Conservation (phyloP, 768 basidiomycete species). For the Rhizopogon roseolus region DNA sequence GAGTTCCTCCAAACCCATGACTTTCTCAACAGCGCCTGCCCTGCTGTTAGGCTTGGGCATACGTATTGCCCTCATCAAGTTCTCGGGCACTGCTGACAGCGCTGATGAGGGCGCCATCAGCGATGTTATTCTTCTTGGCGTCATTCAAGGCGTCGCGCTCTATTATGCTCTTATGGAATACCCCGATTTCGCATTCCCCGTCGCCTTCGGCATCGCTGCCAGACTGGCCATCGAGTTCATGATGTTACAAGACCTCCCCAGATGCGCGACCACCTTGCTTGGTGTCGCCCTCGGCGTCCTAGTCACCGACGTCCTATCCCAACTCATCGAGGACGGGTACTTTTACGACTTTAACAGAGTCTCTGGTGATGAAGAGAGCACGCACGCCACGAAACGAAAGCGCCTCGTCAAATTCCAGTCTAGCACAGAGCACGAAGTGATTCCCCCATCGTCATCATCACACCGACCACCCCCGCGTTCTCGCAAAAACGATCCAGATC, state of each 20-base stretch:
- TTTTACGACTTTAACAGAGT: conserved; percentile 21
- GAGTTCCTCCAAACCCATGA: conserved; percentile 21
- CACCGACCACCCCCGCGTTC: conserved; percentile 19
- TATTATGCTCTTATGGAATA: conserved; percentile 59
- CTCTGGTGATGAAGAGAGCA: conserved; percentile 20
- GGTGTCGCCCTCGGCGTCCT: conserved; percentile 68
- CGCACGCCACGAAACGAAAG: conserved; percentile 22
- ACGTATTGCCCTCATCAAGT: conserved; percentile 61
- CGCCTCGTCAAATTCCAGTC: conserved; percentile 44
- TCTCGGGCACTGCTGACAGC: conserved; percentile 38
- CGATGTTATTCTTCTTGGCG: conserved; percentile 62
- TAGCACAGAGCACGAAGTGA: conserved; percentile 29
- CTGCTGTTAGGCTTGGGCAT: conserved; percentile 72
- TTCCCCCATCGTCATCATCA: conserved; percentile 2
- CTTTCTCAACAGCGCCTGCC: conserved; percentile 57
- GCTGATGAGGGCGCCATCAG: conserved; percentile 36
- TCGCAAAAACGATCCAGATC: conserved; percentile 22
- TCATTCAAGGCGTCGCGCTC: conserved; percentile 73
- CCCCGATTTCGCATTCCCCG: conserved; percentile 47
- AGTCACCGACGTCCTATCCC: conserved; percentile 66
- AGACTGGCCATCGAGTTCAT: conserved; percentile 66
- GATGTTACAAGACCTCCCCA: conserved; percentile 46
- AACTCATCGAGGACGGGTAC: conserved; percentile 51
- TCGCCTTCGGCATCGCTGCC: conserved; percentile 51
- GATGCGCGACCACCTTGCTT: conserved; percentile 55